Conservation (phyloP, 2,329 filamentous ascomycete genomes). For the Epicoccum nigrum region DNA sequence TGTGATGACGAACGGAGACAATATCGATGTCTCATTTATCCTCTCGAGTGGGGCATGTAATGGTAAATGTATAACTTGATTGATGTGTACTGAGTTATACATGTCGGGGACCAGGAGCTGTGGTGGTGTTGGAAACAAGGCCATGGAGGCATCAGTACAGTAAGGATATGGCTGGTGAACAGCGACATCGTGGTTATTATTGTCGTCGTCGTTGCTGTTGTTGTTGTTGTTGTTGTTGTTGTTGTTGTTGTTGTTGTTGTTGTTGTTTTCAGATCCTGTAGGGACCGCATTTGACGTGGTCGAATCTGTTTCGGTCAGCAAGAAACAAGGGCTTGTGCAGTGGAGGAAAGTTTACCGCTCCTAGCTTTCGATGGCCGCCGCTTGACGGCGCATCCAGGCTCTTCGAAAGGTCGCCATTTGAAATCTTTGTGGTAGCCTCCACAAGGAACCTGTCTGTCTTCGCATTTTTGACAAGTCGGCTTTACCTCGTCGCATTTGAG, state of each 20-base stretch:
- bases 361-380: conserved; percentile 48
- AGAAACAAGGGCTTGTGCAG: background rate
- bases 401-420: conserved; percentile 75
- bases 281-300: conserved; percentile 9
- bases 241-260: no score
- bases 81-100: conserved; percentile 15
- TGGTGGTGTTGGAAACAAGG: conserved; percentile 21
- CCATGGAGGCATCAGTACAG: conserved; percentile 14
- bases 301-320: conserved; percentile 23
- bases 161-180: conserved; percentile 14
- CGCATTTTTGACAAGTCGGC: conserved; percentile 70
- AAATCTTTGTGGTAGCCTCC: conserved; percentile 78
- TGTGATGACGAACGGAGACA: conserved; percentile 32
- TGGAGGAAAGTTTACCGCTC: conserved; percentile 49
- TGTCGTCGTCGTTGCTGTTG: background rate
- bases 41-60: conserved; percentile 16
- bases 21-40: conserved; percentile 21
- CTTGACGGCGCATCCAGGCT: conserved; percentile 61
- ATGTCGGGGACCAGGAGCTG: conserved; percentile 16
- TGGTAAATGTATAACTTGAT: conserved; percentile 22
- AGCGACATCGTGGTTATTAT: background rate
- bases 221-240: background rate
- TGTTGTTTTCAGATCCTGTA: conserved; percentile 5
- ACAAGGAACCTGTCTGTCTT: conserved; percentile 67
- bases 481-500: conserved; percentile 77